Base-by-base conservation (phyloP, 2,329 filamentous ascomycete species). In the Alternaria solani region DNA sequence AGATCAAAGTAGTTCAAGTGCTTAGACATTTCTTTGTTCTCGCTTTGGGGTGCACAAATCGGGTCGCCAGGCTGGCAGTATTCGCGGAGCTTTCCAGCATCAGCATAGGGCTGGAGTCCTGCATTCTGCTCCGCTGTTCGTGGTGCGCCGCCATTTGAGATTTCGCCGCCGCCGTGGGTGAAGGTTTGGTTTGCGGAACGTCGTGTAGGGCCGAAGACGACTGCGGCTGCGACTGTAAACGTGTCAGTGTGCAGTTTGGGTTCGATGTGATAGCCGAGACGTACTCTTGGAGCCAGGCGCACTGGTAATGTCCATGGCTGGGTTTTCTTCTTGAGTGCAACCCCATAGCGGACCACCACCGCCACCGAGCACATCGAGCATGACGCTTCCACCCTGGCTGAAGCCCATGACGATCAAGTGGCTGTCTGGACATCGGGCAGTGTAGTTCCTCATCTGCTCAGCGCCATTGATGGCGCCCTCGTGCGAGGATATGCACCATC, bases 31-130 rank as follows among this genome's bases (percentile, higher is more conserved):
- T 88, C 80, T 63, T 81, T 87, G 51, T 71, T 55, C 8, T 64
- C 43, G 12, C 65, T 66, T 7, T 85, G 86, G 0, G 70, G 68
- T 70, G 86, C 89, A 80, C 88, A 90, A 74, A 87, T 89, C 0
- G 87, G 87, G 61, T 89, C 87, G 3, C 83, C 69, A 4, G 83
- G 78, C 66, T 90, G 87, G 72, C 88, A 90, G 80, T 89, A 90
- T 7, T 86, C 86, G 76, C 87, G 80, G 59, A 89, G 84, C 65
- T 84, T 85, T 8, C 71, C 74, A 3, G 84, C 82, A 26, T 73
- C 63, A 25, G 59, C 65, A 41, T 70, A 72, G 16, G 67, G 67
- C 51, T 69, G 59, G 16, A 71, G 57, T n/a, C 66, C 68, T 11
- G 67, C 66, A 34, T 65, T 63, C 54, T 72, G 55, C 44, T 68